A percentile compares a stretch with the other conserved stretches of the same genome.
Evolutionary conservation across 768 basidiomycete species (phyloP).

Genomic region (Sporobolomyces roseus): DNA sequence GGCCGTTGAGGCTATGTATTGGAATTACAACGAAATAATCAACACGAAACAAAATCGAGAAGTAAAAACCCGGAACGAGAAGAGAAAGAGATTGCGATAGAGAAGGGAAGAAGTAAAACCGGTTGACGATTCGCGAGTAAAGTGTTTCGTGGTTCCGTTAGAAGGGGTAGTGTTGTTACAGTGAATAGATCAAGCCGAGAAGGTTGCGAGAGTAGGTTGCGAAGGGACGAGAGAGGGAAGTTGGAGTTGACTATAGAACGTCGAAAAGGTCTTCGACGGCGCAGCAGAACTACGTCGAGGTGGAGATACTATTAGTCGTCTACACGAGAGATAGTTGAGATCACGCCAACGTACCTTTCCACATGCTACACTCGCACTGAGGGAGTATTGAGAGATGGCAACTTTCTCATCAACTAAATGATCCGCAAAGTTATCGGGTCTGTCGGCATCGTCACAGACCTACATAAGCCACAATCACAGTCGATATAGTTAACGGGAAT

Average conservation of each 20-base stretch:
- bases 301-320: neutral
- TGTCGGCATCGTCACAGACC: conserved; percentile 23
- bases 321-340: neutral
- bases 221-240: neutral
- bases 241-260: conserved; percentile 20
- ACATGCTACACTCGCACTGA: conserved; percentile 69
- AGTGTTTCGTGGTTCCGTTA: neutral
- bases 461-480: neutral
- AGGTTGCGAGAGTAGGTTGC: neutral
- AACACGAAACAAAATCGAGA: neutral
- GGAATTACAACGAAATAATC: conserved; percentile 6
- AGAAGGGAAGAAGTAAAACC: neutral
- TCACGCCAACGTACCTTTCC: conserved; percentile 70
- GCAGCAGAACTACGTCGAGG: conserved; percentile 67
- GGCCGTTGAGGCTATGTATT: too few relatives aligned
- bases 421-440: conserved; percentile 92
- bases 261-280: conserved; percentile 67
- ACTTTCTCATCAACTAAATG: conserved; percentile 92
- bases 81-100: neutral
- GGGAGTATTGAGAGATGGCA: conserved; percentile 85
- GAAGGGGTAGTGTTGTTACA: too few relatives aligned
- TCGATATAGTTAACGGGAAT: neutral
- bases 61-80: neutral
- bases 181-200: neutral
- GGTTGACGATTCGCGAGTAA: conserved; percentile 11